Percentiles rank a stretch among this genome's conserved stretches.
Evolutionary conservation across 2,329 filamentous ascomycete genomes (phyloP).

Genomic region (Fusarium redolens): DNA sequence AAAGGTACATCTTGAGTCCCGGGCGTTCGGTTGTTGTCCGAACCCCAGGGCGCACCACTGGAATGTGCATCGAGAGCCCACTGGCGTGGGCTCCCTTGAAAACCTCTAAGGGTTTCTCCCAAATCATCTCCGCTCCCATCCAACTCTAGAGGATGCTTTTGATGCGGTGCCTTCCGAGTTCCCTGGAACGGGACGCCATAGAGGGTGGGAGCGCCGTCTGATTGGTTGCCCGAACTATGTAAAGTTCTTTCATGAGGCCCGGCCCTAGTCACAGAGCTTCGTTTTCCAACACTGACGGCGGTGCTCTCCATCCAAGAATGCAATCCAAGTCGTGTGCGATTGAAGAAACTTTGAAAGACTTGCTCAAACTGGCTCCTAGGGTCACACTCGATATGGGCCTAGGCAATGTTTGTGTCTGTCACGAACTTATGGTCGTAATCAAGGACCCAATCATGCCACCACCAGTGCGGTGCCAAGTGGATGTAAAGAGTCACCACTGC

Average conservation of each 20-base stretch:
- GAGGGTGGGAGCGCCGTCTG: background rate
- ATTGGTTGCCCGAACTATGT: background rate
- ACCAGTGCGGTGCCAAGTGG: background rate
- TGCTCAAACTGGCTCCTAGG: background rate
- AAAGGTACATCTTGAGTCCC: no score
- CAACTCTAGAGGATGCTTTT: background rate
- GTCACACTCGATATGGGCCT: background rate
- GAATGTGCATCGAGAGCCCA: background rate
- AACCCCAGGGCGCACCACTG: background rate
- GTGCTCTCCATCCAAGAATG: conserved; percentile 8
- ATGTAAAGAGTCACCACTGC: conserved; percentile 13
- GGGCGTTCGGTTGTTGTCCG: no score
- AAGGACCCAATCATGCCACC: background rate
- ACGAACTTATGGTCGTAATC: background rate
- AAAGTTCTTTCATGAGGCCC: background rate
- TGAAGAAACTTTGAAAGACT: background rate
- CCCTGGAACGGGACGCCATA: background rate
- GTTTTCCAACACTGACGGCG: background rate
- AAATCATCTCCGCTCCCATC: background rate
- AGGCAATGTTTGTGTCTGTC: background rate
- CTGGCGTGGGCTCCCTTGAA: background rate
- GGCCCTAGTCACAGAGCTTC: background rate
- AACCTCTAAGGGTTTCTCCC: background rate
- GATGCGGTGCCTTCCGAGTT: background rate
- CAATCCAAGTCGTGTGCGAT: background rate